A percentile compares a stretch with the other conserved stretches of the same genome.
These are phyloP conservation scores for Rubia tinctorum DNA, from an alignment of 305 asterid genomes.

Conservation along the genomic window DNA sequence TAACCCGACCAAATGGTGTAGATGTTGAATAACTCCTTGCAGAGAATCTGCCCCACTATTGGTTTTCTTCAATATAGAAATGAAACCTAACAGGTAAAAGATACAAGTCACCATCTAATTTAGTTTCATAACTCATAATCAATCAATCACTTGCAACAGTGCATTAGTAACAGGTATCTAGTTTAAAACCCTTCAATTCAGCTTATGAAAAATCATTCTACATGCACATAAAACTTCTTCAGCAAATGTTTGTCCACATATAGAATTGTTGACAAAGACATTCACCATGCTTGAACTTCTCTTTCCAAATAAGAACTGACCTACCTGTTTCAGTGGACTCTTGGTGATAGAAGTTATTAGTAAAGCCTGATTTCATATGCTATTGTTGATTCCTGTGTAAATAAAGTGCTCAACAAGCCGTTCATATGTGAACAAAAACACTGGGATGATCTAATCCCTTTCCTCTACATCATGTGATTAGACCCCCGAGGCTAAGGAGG, in stretches of 20 bases:
- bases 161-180: neutral
- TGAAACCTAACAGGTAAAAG: neutral
- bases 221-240: neutral
- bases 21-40: neutral
- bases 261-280: neutral
- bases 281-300: neutral
- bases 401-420: neutral
- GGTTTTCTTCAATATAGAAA: neutral
- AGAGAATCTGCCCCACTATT: neutral
- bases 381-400: neutral
- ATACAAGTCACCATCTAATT: neutral
- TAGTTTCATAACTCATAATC: neutral
- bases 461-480: constrained; percentile 31
- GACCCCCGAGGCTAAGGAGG: constrained; percentile 55
- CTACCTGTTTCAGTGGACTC: neutral
- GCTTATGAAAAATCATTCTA: neutral
- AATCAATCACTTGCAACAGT: neutral
- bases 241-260: neutral
- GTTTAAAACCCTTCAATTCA: neutral
- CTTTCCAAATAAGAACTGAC: neutral
- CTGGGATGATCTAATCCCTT: no score
- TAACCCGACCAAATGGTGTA: neutral
- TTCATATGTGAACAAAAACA: neutral
- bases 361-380: neutral
- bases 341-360: neutral